Evolutionary conservation across 768 basidiomycete species (phyloP).

Genomic region (Tricholoma hemisulphureum): DNA sequence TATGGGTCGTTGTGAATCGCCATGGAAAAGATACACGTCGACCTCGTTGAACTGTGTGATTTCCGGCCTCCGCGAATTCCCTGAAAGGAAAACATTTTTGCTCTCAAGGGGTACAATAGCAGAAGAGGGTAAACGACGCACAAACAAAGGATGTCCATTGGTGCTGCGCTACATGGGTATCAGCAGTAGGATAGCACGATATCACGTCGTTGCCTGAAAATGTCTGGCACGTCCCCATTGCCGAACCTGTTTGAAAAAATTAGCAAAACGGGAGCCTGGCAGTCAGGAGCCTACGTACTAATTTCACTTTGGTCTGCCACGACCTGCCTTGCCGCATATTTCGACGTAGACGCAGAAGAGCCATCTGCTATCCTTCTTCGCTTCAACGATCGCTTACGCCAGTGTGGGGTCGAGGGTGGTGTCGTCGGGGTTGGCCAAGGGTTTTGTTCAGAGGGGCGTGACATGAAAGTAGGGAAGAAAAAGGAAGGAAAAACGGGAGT

Average conservation of each 20-base stretch:
- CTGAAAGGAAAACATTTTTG: slow-evolving; percentile 35
- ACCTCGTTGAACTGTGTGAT: slow-evolving; percentile 62
- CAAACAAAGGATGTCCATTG: slow-evolving; percentile 78
- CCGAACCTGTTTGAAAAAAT: slow-evolving; percentile 32
- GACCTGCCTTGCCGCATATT: slow-evolving; percentile 33
- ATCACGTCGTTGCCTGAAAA: slow-evolving; percentile 67
- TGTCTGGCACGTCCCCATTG: slow-evolving; percentile 49
- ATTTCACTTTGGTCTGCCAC: slow-evolving; percentile 38
- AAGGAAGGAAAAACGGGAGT: slow-evolving; percentile 19
- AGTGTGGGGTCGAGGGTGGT: slow-evolving; percentile 6
- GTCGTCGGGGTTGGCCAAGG: slow-evolving; percentile 49
- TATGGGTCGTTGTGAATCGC: slow-evolving; percentile 56
- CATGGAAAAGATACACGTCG: slow-evolving; percentile 77
- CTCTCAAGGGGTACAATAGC: slow-evolving; percentile 3
- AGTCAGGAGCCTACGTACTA: slow-evolving; percentile 21
- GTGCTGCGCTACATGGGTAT: slow-evolving; percentile 64
- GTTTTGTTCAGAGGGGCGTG: slow-evolving; percentile 29
- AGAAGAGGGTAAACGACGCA: slow-evolving; percentile 41
- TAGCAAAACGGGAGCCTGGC: background rate
- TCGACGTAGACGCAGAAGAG: slow-evolving; percentile 23
- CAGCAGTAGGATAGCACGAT: slow-evolving; percentile 70
- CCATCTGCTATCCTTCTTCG: slow-evolving; percentile 27
- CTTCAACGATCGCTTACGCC: slow-evolving; percentile 26
- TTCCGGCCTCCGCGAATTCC: slow-evolving; percentile 73
- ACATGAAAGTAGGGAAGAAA: slow-evolving; percentile 33